phyloP scores from a whole-genome alignment of 2,329 filamentous ascomycete species.

The Penicillium frequentans region DNA sequence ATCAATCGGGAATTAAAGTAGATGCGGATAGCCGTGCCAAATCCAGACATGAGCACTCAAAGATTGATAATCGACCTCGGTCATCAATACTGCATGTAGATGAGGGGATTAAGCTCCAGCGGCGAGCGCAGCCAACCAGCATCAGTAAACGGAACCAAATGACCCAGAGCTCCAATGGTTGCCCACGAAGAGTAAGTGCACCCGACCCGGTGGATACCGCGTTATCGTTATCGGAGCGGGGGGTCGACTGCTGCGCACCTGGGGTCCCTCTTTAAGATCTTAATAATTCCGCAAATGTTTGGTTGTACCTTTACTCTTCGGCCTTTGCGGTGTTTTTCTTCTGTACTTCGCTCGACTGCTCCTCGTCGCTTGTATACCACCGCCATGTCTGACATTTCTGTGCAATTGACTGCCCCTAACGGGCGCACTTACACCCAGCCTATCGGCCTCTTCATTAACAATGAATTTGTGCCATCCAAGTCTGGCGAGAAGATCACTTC shows the following conservation, averaged over 20 bases:
- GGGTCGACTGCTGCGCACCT: constrained; percentile 1
- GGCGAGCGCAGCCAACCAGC: constrained; percentile 12
- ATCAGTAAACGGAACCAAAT: not conserved
- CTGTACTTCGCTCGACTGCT: constrained; percentile 1
- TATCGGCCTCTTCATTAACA: constrained; percentile 79
- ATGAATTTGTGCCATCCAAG: constrained; percentile 71
- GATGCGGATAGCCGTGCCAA: not conserved
- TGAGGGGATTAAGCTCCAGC: not conserved
- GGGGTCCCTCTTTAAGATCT: constrained; percentile 5
- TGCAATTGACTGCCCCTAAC: constrained; percentile 72
- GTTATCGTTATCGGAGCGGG: constrained; percentile 24
- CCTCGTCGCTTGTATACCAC: constrained; percentile 28
- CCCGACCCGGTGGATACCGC: constrained; percentile 24
- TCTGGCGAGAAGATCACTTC: constrained; percentile 64
- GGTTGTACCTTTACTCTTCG: constrained; percentile 7
- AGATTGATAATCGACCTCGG: not conserved
- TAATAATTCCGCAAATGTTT: constrained; percentile 11
- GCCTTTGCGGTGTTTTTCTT: constrained; percentile 11
- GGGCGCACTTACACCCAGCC: constrained; percentile 71
- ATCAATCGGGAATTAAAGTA: not conserved
- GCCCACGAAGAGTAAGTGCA: constrained; percentile 35
- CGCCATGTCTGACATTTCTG: constrained; percentile 39
- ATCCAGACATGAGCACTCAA: not conserved
- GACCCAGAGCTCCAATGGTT: constrained; percentile 7
- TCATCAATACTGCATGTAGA: not conserved